These are phyloP conservation scores for Leccinum pachyderme DNA, from an alignment of 1,284 basidiomycete genomes.

Conservation along the genomic window DNA sequence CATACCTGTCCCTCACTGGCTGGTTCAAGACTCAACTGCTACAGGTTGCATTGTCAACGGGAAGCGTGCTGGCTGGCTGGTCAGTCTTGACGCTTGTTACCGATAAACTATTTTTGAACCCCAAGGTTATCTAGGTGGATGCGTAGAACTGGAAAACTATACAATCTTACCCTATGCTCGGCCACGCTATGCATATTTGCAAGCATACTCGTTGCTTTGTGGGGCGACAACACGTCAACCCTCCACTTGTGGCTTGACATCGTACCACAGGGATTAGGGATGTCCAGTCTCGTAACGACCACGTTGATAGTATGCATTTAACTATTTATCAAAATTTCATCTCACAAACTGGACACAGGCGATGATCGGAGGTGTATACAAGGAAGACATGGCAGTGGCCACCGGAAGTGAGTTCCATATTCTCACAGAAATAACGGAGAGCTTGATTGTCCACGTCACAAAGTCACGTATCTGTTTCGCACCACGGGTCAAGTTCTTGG, in stretches of 20 bases:
- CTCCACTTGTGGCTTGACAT: slow-evolving; percentile 77
- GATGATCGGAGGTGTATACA: slow-evolving; percentile 78
- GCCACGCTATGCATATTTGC: neutral
- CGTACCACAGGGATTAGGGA: slow-evolving; percentile 78
- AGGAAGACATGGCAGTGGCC: slow-evolving; percentile 82
- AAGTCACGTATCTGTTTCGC: slow-evolving; percentile 88
- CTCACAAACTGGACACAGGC: slow-evolving; percentile 47
- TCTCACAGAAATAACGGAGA: neutral
- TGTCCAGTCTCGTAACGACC: slow-evolving; percentile 79
- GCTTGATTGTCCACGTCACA: slow-evolving; percentile 1
- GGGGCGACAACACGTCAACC: slow-evolving; percentile 60
- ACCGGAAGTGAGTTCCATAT: slow-evolving; percentile 68
- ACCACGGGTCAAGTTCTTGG: slow-evolving; percentile 91
- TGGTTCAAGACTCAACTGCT: slow-evolving; percentile 33
- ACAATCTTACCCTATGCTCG: neutral
- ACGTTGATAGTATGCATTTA: slow-evolving; percentile 68
- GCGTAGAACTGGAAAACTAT: slow-evolving; percentile 79
- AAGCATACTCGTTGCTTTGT: slow-evolving; percentile 46
- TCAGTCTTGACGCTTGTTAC: neutral
- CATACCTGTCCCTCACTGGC: neutral
- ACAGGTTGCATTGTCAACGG: slow-evolving; percentile 72
- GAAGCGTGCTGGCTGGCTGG: slow-evolving; percentile 83
- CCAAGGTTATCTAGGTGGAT: slow-evolving; percentile 56
- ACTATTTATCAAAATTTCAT: slow-evolving; percentile 1
- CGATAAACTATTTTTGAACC: neutral